Conservation (phyloP, 768 basidiomycete genomes). For the Termitomyces sp. region DNA sequence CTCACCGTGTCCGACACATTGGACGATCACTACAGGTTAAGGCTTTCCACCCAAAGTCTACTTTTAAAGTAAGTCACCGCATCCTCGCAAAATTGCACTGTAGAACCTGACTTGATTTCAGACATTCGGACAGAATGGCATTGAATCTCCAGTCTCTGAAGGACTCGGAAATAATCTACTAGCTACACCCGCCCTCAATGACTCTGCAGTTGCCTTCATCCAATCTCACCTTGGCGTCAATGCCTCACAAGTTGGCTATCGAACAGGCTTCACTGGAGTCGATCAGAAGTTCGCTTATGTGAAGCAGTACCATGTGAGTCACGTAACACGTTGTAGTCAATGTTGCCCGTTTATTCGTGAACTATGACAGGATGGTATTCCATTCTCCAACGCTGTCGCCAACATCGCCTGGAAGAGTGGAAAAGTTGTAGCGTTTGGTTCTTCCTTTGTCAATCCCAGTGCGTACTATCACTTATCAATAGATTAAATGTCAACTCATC, state of each 20-base stretch:
- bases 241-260: conserved; percentile 15
- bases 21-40: conserved; percentile 20
- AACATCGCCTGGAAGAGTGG: conserved; percentile 36
- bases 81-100: not conserved
- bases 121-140: conserved; percentile 22
- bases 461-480: conserved; percentile 6
- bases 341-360: not conserved
- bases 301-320: conserved; percentile 24
- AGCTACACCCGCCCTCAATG: conserved; percentile 18
- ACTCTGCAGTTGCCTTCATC: conserved; percentile 25
- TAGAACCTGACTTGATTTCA: not conserved
- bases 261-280: conserved; percentile 15
- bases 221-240: conserved; percentile 20
- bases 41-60: conserved; percentile 21
- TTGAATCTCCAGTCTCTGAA: conserved; percentile 17
- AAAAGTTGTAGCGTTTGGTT: conserved; percentile 33
- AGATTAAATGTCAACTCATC: not conserved
- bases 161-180: conserved; percentile 8
- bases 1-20: conserved; percentile 24
- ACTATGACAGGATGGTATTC: conserved; percentile 18
- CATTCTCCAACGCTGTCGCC: conserved; percentile 32
- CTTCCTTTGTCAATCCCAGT: conserved; percentile 32
- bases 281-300: conserved; percentile 23
- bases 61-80: conserved; percentile 16
- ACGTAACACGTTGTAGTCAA: not conserved